phyloP scores from a whole-genome alignment of 2,329 filamentous ascomycete genomes.

The Aspergillus sp. region DNA sequence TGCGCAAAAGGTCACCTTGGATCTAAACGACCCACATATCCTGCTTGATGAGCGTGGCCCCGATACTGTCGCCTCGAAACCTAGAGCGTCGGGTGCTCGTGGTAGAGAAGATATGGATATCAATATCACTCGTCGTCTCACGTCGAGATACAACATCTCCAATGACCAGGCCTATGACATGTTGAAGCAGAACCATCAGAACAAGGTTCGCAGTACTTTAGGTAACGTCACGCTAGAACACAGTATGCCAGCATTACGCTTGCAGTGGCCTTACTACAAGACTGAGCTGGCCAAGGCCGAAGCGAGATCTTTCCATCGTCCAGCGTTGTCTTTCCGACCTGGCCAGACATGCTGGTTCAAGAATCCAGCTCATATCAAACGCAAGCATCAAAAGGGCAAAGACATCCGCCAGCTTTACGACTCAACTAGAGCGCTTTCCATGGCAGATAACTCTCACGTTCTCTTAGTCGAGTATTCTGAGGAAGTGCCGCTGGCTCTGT shows the following conservation, averaged over 20 bases:
- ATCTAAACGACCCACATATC: slow-evolving; percentile 84
- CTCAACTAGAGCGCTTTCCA: slow-evolving; percentile 75
- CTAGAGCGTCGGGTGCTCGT: slow-evolving; percentile 36
- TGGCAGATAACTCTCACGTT: slow-evolving; percentile 85
- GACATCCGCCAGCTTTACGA: slow-evolving; percentile 75
- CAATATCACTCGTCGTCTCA: slow-evolving; percentile 70
- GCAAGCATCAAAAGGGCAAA: slow-evolving; percentile 79
- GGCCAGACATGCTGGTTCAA: slow-evolving; percentile 71
- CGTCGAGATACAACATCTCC: slow-evolving; percentile 87
- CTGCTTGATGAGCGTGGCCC: slow-evolving; percentile 76
- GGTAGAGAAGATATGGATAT: slow-evolving; percentile 63
- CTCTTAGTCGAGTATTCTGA: slow-evolving; percentile 95
- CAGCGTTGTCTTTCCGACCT: slow-evolving; percentile 70
- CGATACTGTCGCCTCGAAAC: slow-evolving; percentile 59
- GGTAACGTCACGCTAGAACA: slow-evolving; percentile 93
- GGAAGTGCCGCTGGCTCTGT: slow-evolving; percentile 85
- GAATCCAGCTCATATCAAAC: slow-evolving; percentile 71
- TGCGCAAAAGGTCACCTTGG: slow-evolving; percentile 76
- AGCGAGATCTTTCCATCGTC: slow-evolving; percentile 81
- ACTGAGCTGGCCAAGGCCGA: slow-evolving; percentile 73
- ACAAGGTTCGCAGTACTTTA: slow-evolving; percentile 89
- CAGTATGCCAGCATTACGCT: slow-evolving; percentile 82
- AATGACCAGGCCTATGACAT: slow-evolving; percentile 96
- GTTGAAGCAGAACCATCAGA: slow-evolving; percentile 94
- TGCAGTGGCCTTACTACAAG: slow-evolving; percentile 96